Conservation (phyloP, 805 yeast genomes). For the Candida sakaeoensis region DNA sequence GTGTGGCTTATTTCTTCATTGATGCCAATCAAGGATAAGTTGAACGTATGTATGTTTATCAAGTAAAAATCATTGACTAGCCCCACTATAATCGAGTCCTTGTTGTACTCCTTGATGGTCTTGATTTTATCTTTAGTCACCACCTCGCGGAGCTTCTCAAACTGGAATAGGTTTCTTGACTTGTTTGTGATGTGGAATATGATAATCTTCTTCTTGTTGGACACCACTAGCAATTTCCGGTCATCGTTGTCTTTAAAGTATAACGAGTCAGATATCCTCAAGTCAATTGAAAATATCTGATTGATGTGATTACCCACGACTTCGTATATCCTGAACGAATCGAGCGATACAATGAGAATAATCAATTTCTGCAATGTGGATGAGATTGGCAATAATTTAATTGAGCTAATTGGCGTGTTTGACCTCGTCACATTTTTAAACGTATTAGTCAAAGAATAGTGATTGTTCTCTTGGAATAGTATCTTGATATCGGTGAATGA, state of each 20-base stretch:
- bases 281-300: slow-evolving; percentile 24
- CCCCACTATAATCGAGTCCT: slow-evolving; percentile 19
- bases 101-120: slow-evolving; percentile 14
- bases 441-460: slow-evolving; percentile 16
- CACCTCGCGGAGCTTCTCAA: slow-evolving; percentile 22
- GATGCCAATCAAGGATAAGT: slow-evolving; percentile 14
- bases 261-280: slow-evolving; percentile 14
- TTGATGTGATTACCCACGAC: slow-evolving; percentile 32
- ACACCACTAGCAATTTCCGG: slow-evolving; percentile 23
- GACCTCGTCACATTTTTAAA: slow-evolving; percentile 18
- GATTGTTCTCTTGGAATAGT: slow-evolving; percentile 16
- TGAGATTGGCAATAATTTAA: slow-evolving; percentile 11
- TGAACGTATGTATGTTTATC: slow-evolving; percentile 20
- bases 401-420: slow-evolving; percentile 8
- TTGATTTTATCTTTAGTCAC: slow-evolving; percentile 29
- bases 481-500: slow-evolving; percentile 8
- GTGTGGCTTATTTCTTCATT: slow-evolving; percentile 21
- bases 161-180: slow-evolving; percentile 28
- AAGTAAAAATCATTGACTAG: slow-evolving; percentile 23
- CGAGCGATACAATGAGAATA: slow-evolving; percentile 22
- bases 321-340: slow-evolving; percentile 23
- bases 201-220: slow-evolving; percentile 26
- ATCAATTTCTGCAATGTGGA: slow-evolving; percentile 7
- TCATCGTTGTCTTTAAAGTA: slow-evolving; percentile 16
- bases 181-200: slow-evolving; percentile 25